Conservation (phyloP, 2,329 filamentous ascomycete genomes). For the Polytolypa hystricis region DNA sequence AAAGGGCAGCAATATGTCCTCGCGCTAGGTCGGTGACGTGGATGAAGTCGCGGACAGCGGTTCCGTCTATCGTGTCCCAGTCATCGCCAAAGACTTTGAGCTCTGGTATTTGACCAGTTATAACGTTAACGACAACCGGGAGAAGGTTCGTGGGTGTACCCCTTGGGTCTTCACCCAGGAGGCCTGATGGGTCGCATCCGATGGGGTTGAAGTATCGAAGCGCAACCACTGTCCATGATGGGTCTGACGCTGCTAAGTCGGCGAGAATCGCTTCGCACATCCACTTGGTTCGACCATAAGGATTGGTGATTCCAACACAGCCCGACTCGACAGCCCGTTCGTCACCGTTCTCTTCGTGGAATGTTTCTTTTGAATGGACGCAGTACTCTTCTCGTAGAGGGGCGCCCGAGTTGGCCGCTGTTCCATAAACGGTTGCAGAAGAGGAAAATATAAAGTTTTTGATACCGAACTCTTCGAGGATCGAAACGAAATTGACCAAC, state of each 20-base stretch:
- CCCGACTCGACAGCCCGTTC: conserved; percentile 37
- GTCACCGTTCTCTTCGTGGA: conserved; percentile 33
- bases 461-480: conserved; percentile 49
- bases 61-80: conserved; percentile 55
- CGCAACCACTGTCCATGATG: conserved; percentile 51
- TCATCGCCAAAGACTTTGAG: conserved; percentile 54
- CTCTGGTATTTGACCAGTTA: conserved; percentile 43
- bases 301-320: conserved; percentile 49
- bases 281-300: conserved; percentile 57
- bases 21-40: conserved; percentile 55
- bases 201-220: conserved; percentile 59
- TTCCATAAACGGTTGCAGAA: conserved; percentile 56
- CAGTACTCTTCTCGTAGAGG: conserved; percentile 47
- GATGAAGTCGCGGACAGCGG: conserved; percentile 56
- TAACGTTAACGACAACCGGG: conserved; percentile 51
- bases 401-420: conserved; percentile 39
- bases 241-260: conserved; percentile 49
- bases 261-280: conserved; percentile 56
- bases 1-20: conserved; percentile 51
- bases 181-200: conserved; percentile 52
- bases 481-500: conserved; percentile 47
- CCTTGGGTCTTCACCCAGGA: conserved; percentile 53
- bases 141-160: conserved; percentile 53
- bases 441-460: conserved; percentile 59
- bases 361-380: conserved; percentile 40